Evolutionary conservation across 805 yeast species (phyloP), one percentile per base, ranked within the genome.

Genomic region (Pichia gijzeniarum): DNA sequence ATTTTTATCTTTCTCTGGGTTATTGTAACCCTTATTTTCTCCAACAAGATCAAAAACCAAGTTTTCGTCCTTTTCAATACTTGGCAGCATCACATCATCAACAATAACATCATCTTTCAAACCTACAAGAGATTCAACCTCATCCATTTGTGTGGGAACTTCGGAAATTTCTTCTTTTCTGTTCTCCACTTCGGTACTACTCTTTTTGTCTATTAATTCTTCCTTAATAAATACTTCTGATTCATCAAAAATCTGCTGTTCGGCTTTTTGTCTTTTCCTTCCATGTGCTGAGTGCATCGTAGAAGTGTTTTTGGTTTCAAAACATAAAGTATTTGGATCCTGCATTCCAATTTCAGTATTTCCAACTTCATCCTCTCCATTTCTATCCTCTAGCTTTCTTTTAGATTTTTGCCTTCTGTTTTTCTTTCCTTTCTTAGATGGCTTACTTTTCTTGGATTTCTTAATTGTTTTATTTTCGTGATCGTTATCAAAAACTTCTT

Each of bases 331-430:
- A n/a, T n/a, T n/a, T 9, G 41, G 41, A 39, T 39, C 41, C 8
- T 10, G 16, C 16, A 30, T 5, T 6, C 14, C 33, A 14, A 5
- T 7, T 10, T 30, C 16, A 14, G 13, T 30, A 12, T 10, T n/a
- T 30, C 49, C 51, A n/a, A 43, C 48, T 9, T 48, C 51, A 4
- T 51, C 45, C 3, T 47, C 58, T 12, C 32, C 33, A 10, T 5
- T 14, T 7, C 25, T 12, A 22, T 12, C 14, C 14, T 13, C 14
- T 10, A n/a, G 13, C 33, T 20, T 27, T 21, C 20, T 34, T n/a
- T 22, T 9, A n/a, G 28, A 13, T 19, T 20, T 21, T 17, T 19
- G 12, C 33, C n/a, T 18, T 28, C 27, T 17, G 22, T 12, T 16
- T 22, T 32, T 33, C 38, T 32, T 35, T 19, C 31, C 40, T 39